Evolutionary conservation across 2,329 filamentous ascomycete genomes (phyloP), one percentile per base, ranked within the genome.

Genomic region (Drechslerella stenobrocha): DNA sequence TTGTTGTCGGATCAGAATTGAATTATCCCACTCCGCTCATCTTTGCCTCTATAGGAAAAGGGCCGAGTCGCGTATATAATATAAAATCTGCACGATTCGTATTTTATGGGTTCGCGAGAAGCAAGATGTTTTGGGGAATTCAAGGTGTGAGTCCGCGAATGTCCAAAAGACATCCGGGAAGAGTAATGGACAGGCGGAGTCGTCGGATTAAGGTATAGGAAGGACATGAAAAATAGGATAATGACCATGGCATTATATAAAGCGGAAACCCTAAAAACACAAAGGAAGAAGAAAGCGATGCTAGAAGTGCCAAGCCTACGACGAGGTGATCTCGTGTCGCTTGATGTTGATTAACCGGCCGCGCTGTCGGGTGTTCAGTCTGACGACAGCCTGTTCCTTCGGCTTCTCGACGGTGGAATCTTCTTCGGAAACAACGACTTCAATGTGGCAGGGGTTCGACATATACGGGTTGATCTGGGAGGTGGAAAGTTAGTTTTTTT

Each of bases 371-470:
- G 88, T 89, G 84, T 80, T 88, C 77, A 98, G 84, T 79, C 87
- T 88, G 73, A 79, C 76, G 20, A 71, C 45, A 13, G 55, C 55
- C 51, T 70, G 66, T 70, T 80, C 78, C 75, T 87, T 83, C 71
- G 86, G 86, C 87, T 98, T 98, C 82, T 91, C 85, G 76, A 98
- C 90, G 75, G 88, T 85, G 85, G 98, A 95, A 78, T 95, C 88
- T 76, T 84, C 90, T 86, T 98, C 95, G 78, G 92, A 96, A 76
- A 98, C 86, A 86, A 98, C 98, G 77, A 98, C 84, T 84, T 98
- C 95, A 81, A 98, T 96, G 87, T 98, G 93, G 89, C 92, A 98
- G 75, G 93, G 93, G 87, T 95, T 95, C 75, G 91, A 96, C 95
- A 98, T 97, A 87, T 97, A 98, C 72, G 93, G 93, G 87, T 98